A percentile compares a stretch with the other conserved stretches of the same genome.
Evolutionary conservation across 2,329 filamentous ascomycete species (phyloP).

Genomic region (Peltaster fructicola): DNA sequence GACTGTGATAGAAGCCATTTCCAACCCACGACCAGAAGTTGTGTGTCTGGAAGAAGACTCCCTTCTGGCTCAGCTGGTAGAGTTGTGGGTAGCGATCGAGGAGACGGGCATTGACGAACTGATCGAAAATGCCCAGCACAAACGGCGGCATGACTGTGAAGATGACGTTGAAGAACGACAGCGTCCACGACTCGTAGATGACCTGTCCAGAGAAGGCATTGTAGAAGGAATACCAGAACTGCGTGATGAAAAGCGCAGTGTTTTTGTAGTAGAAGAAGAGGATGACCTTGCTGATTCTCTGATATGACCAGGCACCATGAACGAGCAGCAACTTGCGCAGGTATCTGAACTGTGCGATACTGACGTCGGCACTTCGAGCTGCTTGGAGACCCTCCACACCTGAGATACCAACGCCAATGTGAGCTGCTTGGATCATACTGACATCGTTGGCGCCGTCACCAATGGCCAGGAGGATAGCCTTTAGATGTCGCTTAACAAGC

Average conservation of each 20-base stretch:
- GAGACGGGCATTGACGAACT: conserved; percentile 86
- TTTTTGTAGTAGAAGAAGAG: conserved; percentile 99
- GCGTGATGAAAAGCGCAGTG: conserved; percentile 94
- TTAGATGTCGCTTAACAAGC: conserved; percentile 85
- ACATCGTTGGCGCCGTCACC: conserved; percentile 97
- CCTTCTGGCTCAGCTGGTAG: conserved; percentile 82
- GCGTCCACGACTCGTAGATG: conserved; percentile 97
- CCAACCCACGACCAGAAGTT: conserved; percentile 85
- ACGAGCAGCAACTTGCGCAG: conserved; percentile 86
- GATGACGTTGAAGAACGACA: conserved; percentile 99
- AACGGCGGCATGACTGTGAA: conserved; percentile 90
- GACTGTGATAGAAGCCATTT: conserved; percentile 89
- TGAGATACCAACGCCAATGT: conserved; percentile 94
- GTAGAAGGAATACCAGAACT: conserved; percentile 98
- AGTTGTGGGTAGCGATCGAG: conserved; percentile 92
- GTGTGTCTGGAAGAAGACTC: conserved; percentile 81
- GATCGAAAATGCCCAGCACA: conserved; percentile 89
- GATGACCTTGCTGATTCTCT: conserved; percentile 91
- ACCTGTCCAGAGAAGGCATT: conserved; percentile 95
- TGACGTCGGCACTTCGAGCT: conserved; percentile 84
- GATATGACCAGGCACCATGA: conserved; percentile 94
- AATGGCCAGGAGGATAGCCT: conserved; percentile 83
- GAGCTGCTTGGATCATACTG: conserved; percentile 98
- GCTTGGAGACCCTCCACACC: conserved; percentile 94
- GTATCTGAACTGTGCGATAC: conserved; percentile 90